Percentiles rank a stretch among this genome's conserved stretches.
Conservation (phyloP, 148 eudicot species). For the Salicornia ramosissima region DNA sequence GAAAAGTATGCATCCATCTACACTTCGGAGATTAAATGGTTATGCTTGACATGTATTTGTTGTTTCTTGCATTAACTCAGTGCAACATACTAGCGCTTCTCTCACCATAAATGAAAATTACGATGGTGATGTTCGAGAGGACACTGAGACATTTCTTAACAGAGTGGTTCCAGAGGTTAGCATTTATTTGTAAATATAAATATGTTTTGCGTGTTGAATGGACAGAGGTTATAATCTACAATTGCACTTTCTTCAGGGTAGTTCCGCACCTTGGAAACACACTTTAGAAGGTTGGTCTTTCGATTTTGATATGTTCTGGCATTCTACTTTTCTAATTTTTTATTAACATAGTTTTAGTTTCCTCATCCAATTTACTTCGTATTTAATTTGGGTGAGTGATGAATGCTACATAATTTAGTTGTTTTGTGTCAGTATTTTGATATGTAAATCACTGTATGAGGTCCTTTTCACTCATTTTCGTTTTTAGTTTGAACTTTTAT, state of each 20-base stretch:
- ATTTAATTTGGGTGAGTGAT: no score
- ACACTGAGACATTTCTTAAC: slow-evolving; percentile 91
- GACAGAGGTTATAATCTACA: slow-evolving; percentile 13
- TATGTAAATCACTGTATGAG: not conserved
- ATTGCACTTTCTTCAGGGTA: slow-evolving; percentile 49
- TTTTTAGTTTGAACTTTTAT: not conserved
- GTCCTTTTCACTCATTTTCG: not conserved
- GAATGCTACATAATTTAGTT: not conserved
- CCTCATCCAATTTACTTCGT: not conserved
- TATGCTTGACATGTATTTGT: slow-evolving; percentile 8
- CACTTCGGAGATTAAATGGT: not conserved
- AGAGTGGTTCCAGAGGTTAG: slow-evolving; percentile 87
- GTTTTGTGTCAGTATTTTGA: no score
- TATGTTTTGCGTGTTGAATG: not conserved
- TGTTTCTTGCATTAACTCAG: slow-evolving; percentile 38
- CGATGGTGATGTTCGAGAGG: slow-evolving; percentile 84
- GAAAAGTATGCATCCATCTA: not conserved
- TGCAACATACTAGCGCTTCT: slow-evolving; percentile 98
- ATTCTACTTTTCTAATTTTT: not conserved
- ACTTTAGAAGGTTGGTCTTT: slow-evolving; percentile 73
- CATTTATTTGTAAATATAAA: not conserved
- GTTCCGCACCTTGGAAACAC: slow-evolving; percentile 95
- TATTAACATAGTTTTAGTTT: not conserved
- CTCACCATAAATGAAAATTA: slow-evolving; percentile 91
- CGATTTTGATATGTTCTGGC: not conserved